A percentile compares a stretch with the other conserved stretches of the same genome.
Conservation (phyloP, 768 basidiomycete genomes). For the Phlegmacium glaucopus region DNA sequence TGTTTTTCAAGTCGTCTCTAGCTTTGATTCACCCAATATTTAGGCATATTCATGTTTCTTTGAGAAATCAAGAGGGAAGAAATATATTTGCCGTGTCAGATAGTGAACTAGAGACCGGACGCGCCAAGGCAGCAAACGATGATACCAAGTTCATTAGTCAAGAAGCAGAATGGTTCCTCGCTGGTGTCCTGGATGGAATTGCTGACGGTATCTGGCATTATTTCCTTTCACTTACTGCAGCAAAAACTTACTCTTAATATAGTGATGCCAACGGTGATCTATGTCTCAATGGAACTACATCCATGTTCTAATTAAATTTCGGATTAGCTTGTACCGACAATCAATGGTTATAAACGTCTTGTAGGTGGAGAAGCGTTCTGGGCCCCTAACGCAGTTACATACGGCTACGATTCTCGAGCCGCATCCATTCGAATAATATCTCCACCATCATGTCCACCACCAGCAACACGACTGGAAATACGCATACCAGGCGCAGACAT, state of each 20-base stretch:
- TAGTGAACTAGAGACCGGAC: conserved; percentile 55
- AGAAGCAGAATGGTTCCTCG: conserved; percentile 90
- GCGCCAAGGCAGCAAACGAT: conserved; percentile 67
- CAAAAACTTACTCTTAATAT: background rate
- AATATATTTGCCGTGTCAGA: conserved; percentile 80
- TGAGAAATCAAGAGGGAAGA: conserved; percentile 61
- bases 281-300: background rate
- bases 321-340: conserved; percentile 74
- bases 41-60: conserved; percentile 90
- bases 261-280: conserved; percentile 80
- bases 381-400: conserved; percentile 91
- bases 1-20: background rate
- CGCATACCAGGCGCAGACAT: conserved; percentile 97
- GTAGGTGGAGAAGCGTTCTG: conserved; percentile 92
- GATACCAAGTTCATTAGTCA: conserved; percentile 86
- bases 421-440: conserved; percentile 91
- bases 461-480: conserved; percentile 88
- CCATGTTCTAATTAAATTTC: too few relatives aligned
- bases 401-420: conserved; percentile 93
- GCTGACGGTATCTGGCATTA: conserved; percentile 64
- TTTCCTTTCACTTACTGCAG: background rate
- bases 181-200: conserved; percentile 86
- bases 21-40: background rate
- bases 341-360: conserved; percentile 97
- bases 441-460: conserved; percentile 79